Evolutionary conservation across 1,284 basidiomycete species (phyloP).

Genomic region (Pseudozyma hubeiensis): DNA sequence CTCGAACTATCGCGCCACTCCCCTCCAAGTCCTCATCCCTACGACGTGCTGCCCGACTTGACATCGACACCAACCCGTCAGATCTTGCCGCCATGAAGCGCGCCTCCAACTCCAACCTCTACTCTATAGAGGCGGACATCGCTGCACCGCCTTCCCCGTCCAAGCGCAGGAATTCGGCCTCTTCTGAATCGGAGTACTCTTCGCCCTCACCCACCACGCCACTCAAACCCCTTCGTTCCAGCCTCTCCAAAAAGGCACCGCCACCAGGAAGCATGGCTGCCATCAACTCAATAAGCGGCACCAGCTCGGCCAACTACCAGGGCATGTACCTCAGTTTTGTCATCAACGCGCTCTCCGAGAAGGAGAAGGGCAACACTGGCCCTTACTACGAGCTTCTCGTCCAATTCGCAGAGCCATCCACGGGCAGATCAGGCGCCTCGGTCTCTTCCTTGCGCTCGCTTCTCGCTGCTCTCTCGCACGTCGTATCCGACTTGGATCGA

Average conservation of each 20-base stretch:
- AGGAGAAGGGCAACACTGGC: slow-evolving; percentile 70
- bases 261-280: slow-evolving; percentile 48
- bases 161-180: slow-evolving; percentile 36
- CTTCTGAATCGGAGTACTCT: slow-evolving; percentile 27
- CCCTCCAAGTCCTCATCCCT: slow-evolving; percentile 11
- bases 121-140: slow-evolving; percentile 5
- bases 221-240: slow-evolving; percentile 37
- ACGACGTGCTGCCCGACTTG: slow-evolving; percentile 1
- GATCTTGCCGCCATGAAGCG: slow-evolving; percentile 31
- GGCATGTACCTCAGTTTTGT: slow-evolving; percentile 88
- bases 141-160: slow-evolving; percentile 24
- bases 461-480: slow-evolving; percentile 72
- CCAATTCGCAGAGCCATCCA: slow-evolving; percentile 70
- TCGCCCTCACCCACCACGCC: slow-evolving; percentile 39
- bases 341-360: slow-evolving; percentile 82
- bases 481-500: slow-evolving; percentile 77
- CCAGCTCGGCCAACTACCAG: slow-evolving; percentile 63
- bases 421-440: slow-evolving; percentile 38
- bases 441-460: slow-evolving; percentile 65
- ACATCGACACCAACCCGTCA: neutral
- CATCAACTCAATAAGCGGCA: slow-evolving; percentile 25
- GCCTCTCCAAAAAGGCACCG: slow-evolving; percentile 37
- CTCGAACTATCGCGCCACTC: slow-evolving; percentile 33
- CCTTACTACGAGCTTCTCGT: slow-evolving; percentile 73
- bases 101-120: slow-evolving; percentile 16